Conservation (phyloP, 2,329 filamentous ascomycete species). For the Alternaria triticimaculans region DNA sequence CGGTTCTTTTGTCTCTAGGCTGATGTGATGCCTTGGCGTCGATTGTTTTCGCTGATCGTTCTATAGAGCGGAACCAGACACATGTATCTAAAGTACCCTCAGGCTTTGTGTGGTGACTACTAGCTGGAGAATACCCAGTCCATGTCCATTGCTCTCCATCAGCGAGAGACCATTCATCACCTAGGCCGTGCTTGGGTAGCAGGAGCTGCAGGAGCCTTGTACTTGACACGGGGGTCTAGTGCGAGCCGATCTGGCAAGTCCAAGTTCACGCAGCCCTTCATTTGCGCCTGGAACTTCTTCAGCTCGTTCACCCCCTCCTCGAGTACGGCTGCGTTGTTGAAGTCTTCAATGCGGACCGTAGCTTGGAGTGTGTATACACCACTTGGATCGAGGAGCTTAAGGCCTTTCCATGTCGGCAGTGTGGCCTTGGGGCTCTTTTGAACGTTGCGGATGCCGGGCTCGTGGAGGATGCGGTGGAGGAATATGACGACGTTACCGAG, state of each 20-base stretch:
- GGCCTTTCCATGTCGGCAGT: conserved; percentile 53
- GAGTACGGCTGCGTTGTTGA: conserved; percentile 60
- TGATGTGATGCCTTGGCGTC: neutral
- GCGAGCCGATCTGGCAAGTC: conserved; percentile 64
- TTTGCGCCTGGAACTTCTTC: conserved; percentile 59
- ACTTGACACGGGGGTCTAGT: conserved; percentile 66
- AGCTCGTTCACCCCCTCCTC: conserved; percentile 63
- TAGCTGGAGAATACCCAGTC: too few species aligned
- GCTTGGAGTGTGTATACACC: conserved; percentile 66
- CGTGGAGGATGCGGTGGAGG: conserved; percentile 61
- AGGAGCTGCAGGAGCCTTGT: conserved; percentile 33
- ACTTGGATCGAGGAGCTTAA: conserved; percentile 62
- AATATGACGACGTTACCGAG: conserved; percentile 64
- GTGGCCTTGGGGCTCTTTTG: conserved; percentile 40
- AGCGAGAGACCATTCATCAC: conserved; percentile 13
- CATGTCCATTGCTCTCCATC: neutral
- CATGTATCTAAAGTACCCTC: neutral
- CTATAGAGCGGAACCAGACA: neutral
- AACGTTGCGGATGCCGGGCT: conserved; percentile 50
- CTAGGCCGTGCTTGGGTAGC: conserved; percentile 22
- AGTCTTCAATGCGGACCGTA: conserved; percentile 63
- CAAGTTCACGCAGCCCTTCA: conserved; percentile 65
- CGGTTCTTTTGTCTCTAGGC: neutral
- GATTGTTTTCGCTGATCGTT: neutral
- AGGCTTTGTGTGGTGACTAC: neutral